A percentile compares a stretch with the other conserved stretches of the same genome.
Conservation (phyloP, 306 rosid genomes). For the Trifolium repens region DNA sequence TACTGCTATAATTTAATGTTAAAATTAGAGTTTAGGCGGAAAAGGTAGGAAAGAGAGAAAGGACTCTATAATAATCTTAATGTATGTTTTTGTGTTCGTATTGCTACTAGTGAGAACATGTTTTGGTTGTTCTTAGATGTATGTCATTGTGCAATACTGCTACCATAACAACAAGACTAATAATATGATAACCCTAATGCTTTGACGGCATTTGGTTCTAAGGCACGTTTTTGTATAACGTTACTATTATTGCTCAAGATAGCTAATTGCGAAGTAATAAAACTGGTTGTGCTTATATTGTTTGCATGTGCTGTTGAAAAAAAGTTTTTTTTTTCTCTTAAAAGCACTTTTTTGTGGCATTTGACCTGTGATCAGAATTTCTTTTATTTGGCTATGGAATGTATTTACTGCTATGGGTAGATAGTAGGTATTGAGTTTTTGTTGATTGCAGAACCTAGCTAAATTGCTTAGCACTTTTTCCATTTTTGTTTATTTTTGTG, state of each 20-base stretch:
- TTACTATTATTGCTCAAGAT: neutral
- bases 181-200: too few relatives aligned
- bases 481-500: neutral
- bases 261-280: neutral
- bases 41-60: too few relatives aligned
- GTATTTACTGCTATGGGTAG: neutral
- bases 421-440: neutral
- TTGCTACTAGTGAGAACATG: too few relatives aligned
- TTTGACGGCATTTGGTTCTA: neutral
- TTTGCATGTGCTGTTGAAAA: neutral
- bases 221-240: neutral
- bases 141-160: too few relatives aligned
- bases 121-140: too few relatives aligned
- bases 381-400: neutral
- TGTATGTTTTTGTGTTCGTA: too few relatives aligned
- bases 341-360: neutral
- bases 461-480: conserved; percentile 3
- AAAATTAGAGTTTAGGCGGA: too few relatives aligned
- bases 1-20: too few relatives aligned
- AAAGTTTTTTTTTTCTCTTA: neutral
- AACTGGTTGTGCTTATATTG: neutral
- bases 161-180: too few relatives aligned
- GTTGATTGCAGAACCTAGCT: neutral
- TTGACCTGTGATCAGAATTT: neutral
- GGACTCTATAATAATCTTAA: too few relatives aligned